These are phyloP conservation scores for Solanum chacoense DNA, from an alignment of 305 asterid genomes.

Conservation along the genomic window DNA sequence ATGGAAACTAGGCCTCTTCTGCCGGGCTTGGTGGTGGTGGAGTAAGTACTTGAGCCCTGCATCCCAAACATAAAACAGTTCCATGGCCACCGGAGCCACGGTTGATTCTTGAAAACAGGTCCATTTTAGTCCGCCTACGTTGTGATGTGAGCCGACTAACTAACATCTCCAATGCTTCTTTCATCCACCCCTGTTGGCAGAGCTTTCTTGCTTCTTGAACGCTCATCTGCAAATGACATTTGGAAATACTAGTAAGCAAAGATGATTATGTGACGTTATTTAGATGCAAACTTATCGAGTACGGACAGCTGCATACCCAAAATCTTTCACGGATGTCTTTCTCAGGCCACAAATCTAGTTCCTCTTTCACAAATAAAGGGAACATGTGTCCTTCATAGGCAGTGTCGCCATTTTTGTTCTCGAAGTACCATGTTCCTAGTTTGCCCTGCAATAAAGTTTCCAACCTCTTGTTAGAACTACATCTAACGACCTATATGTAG, in stretches of 20 bases:
- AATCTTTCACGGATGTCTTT: constrained; percentile 64
- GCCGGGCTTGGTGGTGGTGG: constrained; percentile 1
- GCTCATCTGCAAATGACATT: constrained; percentile 36
- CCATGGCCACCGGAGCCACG: background rate
- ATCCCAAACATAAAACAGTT: background rate
- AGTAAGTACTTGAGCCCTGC: constrained; percentile 2
- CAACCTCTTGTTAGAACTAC: background rate
- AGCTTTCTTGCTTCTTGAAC: constrained; percentile 61
- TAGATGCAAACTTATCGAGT: background rate
- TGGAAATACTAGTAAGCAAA: background rate
- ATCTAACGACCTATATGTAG: background rate
- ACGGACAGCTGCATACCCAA: constrained; percentile 37
- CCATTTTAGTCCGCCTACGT: background rate
- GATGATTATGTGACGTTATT: background rate
- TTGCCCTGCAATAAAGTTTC: constrained; percentile 22
- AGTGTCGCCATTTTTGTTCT: constrained; percentile 42
- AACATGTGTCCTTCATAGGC: constrained; percentile 69
- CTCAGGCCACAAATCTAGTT: constrained; percentile 87
- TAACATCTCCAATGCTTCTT: constrained; percentile 59
- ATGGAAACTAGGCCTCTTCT: constrained; percentile 4
- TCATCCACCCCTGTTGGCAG: constrained; percentile 83
- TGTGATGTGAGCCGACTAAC: constrained; percentile 35
- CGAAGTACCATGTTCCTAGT: constrained; percentile 64
- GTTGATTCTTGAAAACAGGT: background rate
- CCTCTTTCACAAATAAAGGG: constrained; percentile 59